Evolutionary conservation across 2,329 filamentous ascomycete genomes (phyloP), one percentile per base, ranked within the genome.

Genomic region (Pseudogymnoascus sp.): DNA sequence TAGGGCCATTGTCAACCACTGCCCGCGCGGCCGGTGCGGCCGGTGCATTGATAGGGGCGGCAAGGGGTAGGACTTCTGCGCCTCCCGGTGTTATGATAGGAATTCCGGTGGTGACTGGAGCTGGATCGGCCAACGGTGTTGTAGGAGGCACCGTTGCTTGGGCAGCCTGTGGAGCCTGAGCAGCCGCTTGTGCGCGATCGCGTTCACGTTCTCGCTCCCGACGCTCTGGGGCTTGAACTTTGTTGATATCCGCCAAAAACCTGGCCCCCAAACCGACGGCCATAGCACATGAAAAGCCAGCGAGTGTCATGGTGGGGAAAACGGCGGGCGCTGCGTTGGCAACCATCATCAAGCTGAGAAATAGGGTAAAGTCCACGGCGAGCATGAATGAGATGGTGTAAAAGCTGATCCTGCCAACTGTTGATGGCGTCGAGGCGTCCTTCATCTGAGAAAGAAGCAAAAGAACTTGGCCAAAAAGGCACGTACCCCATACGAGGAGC

Each of bases 351-450:
- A 80, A 65, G n/a, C 78, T 78, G 2, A 78, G 77, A 66, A 87
- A 86, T 3, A 83, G 76, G 35, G 58, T 60, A 9, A 83, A 83
- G 67, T 89, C 86, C 14, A 83, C 83, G 63, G 88, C 76, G 33
- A 87, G 76, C 82, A 88, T 87, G 66, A 83, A 79, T 60, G 80
- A 79, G 23, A 82, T 78, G 0, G 85, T 88, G 70, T 81, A 81
- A 70, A 88, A 86, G 72, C 86, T 88, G 68, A 88, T 81, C 16
- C 87, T 79, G 3, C 84, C 85, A 67, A 88, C 78, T 1, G 86
- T 89, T 0, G 86, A 89, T 2, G 87, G 87, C 6, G 87, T 89
- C 55, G 80, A 86, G 0, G 85, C 83, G 69, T 88, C 85, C 66
- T 82, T 83, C 77, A 88, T 86, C 73, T 89, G 87, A 55, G 78